Conservation (phyloP, 2,329 filamentous ascomycete genomes). For the Cryphonectria naterciae region DNA sequence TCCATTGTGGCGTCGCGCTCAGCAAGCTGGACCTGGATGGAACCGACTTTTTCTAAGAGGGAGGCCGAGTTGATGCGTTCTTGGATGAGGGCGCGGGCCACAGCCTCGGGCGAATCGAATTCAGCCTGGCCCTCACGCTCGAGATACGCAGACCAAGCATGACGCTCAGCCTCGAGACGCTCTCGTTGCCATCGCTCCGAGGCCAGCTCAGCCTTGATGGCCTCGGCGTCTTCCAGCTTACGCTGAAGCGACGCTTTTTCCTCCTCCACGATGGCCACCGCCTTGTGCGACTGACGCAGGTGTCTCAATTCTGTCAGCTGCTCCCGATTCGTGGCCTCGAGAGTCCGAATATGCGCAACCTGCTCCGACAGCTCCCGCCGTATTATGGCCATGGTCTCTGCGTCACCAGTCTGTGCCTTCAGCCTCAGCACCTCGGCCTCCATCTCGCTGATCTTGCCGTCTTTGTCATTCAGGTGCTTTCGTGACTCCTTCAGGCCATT, state of each 20-base stretch:
- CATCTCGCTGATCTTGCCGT: constrained; percentile 71
- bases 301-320: constrained; percentile 80
- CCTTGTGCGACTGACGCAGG: constrained; percentile 78
- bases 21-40: constrained; percentile 74
- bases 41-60: constrained; percentile 79
- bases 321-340: constrained; percentile 81
- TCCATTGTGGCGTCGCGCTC: constrained; percentile 79
- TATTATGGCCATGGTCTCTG: constrained; percentile 82
- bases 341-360: constrained; percentile 82
- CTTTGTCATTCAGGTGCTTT: constrained; percentile 68
- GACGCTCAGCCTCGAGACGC: constrained; percentile 83
- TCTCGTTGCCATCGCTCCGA: constrained; percentile 84
- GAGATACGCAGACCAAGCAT: constrained; percentile 85
- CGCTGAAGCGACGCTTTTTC: constrained; percentile 85
- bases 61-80: constrained; percentile 80
- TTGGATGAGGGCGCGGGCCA: constrained; percentile 82
- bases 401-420: constrained; percentile 85
- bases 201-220: constrained; percentile 74
- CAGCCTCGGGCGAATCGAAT: constrained; percentile 85
- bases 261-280: constrained; percentile 92
- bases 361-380: constrained; percentile 89
- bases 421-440: constrained; percentile 83
- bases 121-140: constrained; percentile 71
- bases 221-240: constrained; percentile 74
- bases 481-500: constrained; percentile 64